Conservation (phyloP, 768 basidiomycete genomes). For the Calocybe indica region DNA sequence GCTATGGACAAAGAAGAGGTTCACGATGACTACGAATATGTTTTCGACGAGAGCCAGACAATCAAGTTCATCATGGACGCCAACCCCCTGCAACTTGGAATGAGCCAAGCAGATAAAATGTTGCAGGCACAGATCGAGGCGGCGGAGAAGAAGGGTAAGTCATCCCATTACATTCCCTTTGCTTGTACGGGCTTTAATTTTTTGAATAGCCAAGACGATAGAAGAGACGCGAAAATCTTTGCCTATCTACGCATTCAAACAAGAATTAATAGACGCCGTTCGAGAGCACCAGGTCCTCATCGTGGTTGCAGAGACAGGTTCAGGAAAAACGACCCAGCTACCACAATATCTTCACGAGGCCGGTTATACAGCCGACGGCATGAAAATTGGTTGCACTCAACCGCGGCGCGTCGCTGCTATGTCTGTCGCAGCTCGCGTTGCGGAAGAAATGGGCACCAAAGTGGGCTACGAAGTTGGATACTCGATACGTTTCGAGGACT, state of each 20-base stretch:
- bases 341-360: slow-evolving; percentile 99
- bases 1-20: slow-evolving; percentile 84
- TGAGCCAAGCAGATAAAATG: slow-evolving; percentile 82
- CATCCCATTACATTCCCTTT: background rate
- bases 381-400: slow-evolving; percentile 94
- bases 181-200: background rate
- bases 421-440: slow-evolving; percentile 98
- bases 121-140: slow-evolving; percentile 87
- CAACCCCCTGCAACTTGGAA: slow-evolving; percentile 57
- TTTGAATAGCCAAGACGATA: slow-evolving; percentile 66
- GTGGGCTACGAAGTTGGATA: slow-evolving; percentile 99
- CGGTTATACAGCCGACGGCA: slow-evolving; percentile 83
- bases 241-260: slow-evolving; percentile 87
- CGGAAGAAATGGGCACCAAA: slow-evolving; percentile 97
- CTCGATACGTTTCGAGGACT: slow-evolving; percentile 99
- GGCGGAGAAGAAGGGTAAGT: slow-evolving; percentile 81
- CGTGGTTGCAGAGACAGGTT: slow-evolving; percentile 97
- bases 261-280: slow-evolving; percentile 84
- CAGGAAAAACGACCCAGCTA: slow-evolving; percentile 97
- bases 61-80: slow-evolving; percentile 92
- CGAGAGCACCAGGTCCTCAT: slow-evolving; percentile 92
- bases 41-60: slow-evolving; percentile 96
- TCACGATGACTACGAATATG: slow-evolving; percentile 90
- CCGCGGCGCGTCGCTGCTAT: slow-evolving; percentile 98
- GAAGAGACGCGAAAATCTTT: slow-evolving; percentile 92